Evolutionary conservation across 2,329 filamentous ascomycete genomes (phyloP).

Genomic region (Aspergillus quadrilineatus): DNA sequence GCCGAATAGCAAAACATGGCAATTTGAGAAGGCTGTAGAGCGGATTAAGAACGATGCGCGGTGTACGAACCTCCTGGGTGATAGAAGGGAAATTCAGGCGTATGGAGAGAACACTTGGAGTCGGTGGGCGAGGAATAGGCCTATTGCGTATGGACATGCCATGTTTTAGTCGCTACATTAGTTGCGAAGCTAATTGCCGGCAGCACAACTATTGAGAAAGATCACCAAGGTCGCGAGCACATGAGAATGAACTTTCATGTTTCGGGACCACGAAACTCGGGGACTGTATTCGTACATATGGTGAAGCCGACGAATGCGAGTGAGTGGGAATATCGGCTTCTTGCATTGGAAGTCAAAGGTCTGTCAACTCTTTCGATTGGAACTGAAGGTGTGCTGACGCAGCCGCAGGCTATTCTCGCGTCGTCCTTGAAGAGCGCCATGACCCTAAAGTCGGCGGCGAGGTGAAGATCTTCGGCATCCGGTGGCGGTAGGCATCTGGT

Average conservation of each 20-base stretch:
- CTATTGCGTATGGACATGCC: slow-evolving; percentile 48
- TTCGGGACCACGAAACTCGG: slow-evolving; percentile 71
- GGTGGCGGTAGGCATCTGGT: slow-evolving; percentile 32
- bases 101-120: slow-evolving; percentile 78
- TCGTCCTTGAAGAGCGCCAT: slow-evolving; percentile 47
- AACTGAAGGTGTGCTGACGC: background rate
- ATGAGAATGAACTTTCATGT: slow-evolving; percentile 84
- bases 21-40: slow-evolving; percentile 85
- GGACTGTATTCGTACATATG: slow-evolving; percentile 76
- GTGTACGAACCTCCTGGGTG: slow-evolving; percentile 73
- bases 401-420: slow-evolving; percentile 42
- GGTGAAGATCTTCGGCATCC: slow-evolving; percentile 53
- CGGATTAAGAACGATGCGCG: slow-evolving; percentile 70
- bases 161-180: background rate
- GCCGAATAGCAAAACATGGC: slow-evolving; percentile 76
- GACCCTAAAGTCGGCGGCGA: slow-evolving; percentile 42
- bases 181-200: slow-evolving; percentile 24
- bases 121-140: slow-evolving; percentile 70
- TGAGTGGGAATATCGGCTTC: slow-evolving; percentile 74
- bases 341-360: slow-evolving; percentile 77
- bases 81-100: slow-evolving; percentile 71
- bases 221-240: slow-evolving; percentile 74
- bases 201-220: slow-evolving; percentile 67
- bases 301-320: slow-evolving; percentile 62
- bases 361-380: slow-evolving; percentile 15